Conservation (phyloP, 2,329 filamentous ascomycete genomes). For the Cordyceps fumosorosea region DNA sequence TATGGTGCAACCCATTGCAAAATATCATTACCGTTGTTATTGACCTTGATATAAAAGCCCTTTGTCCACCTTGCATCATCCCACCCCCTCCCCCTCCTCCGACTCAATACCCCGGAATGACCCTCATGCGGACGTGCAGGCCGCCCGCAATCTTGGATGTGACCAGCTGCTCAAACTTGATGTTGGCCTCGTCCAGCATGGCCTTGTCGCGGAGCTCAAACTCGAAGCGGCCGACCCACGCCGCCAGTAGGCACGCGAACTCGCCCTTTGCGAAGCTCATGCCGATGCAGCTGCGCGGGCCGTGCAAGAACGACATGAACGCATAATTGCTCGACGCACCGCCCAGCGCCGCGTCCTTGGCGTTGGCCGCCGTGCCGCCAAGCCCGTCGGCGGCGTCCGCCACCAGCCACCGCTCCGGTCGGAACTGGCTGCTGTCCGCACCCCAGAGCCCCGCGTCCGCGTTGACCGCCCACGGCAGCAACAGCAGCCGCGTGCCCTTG, state of each 20-base stretch:
- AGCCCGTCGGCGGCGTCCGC: constrained; percentile 29
- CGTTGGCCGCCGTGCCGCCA: constrained; percentile 27
- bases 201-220: background rate
- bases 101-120: background rate
- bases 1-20: background rate
- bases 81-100: background rate
- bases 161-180: constrained; percentile 3
- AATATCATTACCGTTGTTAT: background rate
- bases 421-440: constrained; percentile 56
- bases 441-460: constrained; percentile 60
- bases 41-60: background rate
- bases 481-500: constrained; percentile 55
- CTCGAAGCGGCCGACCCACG: constrained; percentile 39
- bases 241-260: constrained; percentile 65
- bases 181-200: constrained; percentile 1
- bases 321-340: constrained; percentile 64
- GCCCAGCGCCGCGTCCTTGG: constrained; percentile 54
- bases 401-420: constrained; percentile 60
- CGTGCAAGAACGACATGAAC: constrained; percentile 75
- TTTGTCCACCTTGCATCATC: background rate
- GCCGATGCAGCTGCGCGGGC: constrained; percentile 76
- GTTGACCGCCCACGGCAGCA: constrained; percentile 57
- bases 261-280: constrained; percentile 66
- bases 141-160: background rate
- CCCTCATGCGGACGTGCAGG: background rate